A percentile compares a stretch with the other conserved stretches of the same genome.
Evolutionary conservation across 2,329 filamentous ascomycete genomes (phyloP).

Genomic region (Clonostachys sp.): DNA sequence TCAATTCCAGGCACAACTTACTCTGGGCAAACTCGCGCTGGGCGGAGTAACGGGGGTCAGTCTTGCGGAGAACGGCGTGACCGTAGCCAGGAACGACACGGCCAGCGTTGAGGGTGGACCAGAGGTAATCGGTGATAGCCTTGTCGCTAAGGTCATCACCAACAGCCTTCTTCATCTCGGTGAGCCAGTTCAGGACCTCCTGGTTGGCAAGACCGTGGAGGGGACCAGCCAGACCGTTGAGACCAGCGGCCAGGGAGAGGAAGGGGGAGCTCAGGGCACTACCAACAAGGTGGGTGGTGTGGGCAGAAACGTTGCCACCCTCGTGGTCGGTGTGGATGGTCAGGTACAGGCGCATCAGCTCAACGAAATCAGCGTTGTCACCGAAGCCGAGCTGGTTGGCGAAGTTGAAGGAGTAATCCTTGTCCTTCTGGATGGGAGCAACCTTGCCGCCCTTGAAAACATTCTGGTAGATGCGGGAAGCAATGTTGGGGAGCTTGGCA

Average conservation of each 20-base stretch:
- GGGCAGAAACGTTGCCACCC: slow-evolving; percentile 96
- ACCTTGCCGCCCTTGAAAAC: slow-evolving; percentile 99
- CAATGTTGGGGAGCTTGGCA: slow-evolving; percentile 98
- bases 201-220: slow-evolving; percentile 99
- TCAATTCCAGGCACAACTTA: slow-evolving; percentile 13
- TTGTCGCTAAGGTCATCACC: slow-evolving; percentile 94
- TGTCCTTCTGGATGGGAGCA: slow-evolving; percentile 90
- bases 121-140: slow-evolving; percentile 97
- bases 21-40: slow-evolving; percentile 92
- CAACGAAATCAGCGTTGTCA: slow-evolving; percentile 92
- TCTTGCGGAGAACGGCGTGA: slow-evolving; percentile 99
- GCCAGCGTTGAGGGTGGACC: slow-evolving; percentile 91
- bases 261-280: slow-evolving; percentile 95
- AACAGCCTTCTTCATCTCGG: slow-evolving; percentile 94
- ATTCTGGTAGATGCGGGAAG: slow-evolving; percentile 98
- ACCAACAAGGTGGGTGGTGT: slow-evolving; percentile 98
- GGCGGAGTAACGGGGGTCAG: slow-evolving; percentile 96
- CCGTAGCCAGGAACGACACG: slow-evolving; percentile 98
- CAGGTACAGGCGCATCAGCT: slow-evolving; percentile 97
- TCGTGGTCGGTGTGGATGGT: slow-evolving; percentile 99
- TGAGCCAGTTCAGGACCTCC: slow-evolving; percentile 98
- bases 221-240: slow-evolving; percentile 96
- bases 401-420: slow-evolving; percentile 99
- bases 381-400: slow-evolving; percentile 98
- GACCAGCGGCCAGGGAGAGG: slow-evolving; percentile 91